Evolutionary conservation across 2,329 filamentous ascomycete species (phyloP).

Genomic region (Bipolaris gigantea): DNA sequence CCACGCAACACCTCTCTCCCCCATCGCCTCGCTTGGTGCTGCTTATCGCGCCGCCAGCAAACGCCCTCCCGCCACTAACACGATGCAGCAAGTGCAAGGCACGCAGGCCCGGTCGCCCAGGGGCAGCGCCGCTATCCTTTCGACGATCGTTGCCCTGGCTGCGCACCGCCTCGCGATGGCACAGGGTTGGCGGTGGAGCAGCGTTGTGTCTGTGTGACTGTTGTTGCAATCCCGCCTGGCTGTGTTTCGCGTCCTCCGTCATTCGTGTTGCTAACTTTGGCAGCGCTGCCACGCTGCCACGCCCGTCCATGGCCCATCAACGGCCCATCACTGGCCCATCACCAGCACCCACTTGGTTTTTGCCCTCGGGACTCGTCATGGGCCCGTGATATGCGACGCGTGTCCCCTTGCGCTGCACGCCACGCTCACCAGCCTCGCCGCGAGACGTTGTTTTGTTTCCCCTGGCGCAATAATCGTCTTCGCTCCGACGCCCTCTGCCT

Average conservation of each 20-base stretch:
- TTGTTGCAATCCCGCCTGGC: background rate
- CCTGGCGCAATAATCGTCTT: constrained; percentile 1
- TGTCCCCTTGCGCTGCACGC: constrained; percentile 2
- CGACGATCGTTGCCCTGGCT: constrained; percentile 7
- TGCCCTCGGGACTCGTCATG: background rate
- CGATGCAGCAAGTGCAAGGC: no score
- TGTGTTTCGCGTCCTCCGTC: constrained; percentile 4
- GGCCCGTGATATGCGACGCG: constrained; percentile 6
- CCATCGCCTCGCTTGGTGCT: constrained; percentile 10
- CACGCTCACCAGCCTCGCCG: background rate
- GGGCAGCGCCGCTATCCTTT: constrained; percentile 6
- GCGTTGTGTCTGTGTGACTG: no score
- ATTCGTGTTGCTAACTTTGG: constrained; percentile 9
- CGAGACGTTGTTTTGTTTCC: background rate
- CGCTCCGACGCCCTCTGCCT: background rate
- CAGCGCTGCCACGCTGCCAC: background rate
- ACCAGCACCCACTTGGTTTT: background rate
- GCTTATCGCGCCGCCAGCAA: constrained; percentile 21
- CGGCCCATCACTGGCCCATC: background rate
- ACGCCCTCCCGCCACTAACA: constrained; percentile 12
- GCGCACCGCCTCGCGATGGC: constrained; percentile 1
- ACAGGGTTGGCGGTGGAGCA: background rate
- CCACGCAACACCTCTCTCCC: constrained; percentile 21
- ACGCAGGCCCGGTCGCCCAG: constrained; percentile 10
- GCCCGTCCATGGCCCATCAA: background rate